Evolutionary conservation across 2,329 filamentous ascomycete genomes (phyloP), one percentile per base, ranked within the genome.

Genomic region (Penicillium griseofulvum): DNA sequence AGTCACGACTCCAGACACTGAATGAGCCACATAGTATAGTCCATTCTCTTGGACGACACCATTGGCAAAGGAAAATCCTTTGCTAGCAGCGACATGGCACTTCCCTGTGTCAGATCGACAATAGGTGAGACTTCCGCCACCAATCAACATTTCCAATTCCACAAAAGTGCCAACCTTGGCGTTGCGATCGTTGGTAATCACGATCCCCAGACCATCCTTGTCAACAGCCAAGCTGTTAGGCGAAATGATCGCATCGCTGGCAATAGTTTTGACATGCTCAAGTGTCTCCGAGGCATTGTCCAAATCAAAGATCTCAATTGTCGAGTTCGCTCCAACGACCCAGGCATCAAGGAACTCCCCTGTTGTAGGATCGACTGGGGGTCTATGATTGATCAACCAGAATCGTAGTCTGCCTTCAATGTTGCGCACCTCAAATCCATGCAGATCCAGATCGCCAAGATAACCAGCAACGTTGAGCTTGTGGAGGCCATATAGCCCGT

Each of bases 401-500:
- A 45, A 45, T 33, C 43, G 43, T n/a, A 34, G 43, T 8, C 43
- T 45, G 29, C 43, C 29, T 16, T 34, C 19, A 24, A 45, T 12
- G 24, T 19, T 22, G 29, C 14, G 29, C 29, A n/a, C 43, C 1
- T 24, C 19, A 1, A 45, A 34, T n/a, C 29, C 29, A 34, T 34
- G 14, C 6, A 45, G 43, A 34, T 34, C 43, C 9, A 45, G 19
- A 11, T 45, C 17, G 19, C 19, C 43, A 2, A 11, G 8, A 10
- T 33, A 45, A 5, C 43, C 43, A 12, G 9, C 17, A 5, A 45
- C 5, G 4, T 45, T 45, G 9, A 45, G 28, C 29, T 34, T 16
- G 14, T 62, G 52, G n/a, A 68, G 41, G 8, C 55, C 54, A 17
- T 61, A 63, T 28, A 63, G 28, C 14, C 60, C 58, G 42, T 66